phyloP scores from a whole-genome alignment of 116 monocot species.

The Thalassia testudinum region DNA sequence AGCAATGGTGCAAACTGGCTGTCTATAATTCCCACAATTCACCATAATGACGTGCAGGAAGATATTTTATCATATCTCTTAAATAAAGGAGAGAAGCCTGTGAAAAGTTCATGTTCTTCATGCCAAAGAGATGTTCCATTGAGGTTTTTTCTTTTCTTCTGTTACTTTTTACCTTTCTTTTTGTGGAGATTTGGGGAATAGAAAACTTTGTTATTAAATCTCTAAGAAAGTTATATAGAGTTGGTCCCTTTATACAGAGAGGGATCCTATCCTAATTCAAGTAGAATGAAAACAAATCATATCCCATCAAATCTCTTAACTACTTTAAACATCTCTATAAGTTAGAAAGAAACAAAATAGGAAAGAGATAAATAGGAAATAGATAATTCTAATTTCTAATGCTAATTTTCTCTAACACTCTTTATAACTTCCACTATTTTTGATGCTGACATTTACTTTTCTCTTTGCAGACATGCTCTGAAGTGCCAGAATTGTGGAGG shows the following conservation, averaged over 20 bases:
- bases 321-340: no score
- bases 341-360: no score
- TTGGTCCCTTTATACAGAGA: no score
- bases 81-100: conserved; percentile 24
- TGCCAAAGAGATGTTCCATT: conserved; percentile 38
- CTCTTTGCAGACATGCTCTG: conserved; percentile 36
- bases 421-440: background rate
- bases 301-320: no score
- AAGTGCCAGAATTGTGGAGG: conserved; percentile 74
- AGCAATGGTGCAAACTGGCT: background rate
- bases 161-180: background rate
- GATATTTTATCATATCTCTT: conserved; percentile 55
- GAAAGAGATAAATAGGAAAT: no score
- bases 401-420: no score
- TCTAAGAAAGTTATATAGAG: no score
- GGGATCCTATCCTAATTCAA: no score
- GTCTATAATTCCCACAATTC: conserved; percentile 16
- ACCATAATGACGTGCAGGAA: conserved; percentile 13
- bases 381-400: no score
- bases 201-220: no score
- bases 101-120: conserved; percentile 32
- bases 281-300: no score
- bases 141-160: conserved; percentile 22
- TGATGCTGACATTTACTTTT: background rate
- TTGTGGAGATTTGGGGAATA: no score